Evolutionary conservation across 306 rosid genomes (phyloP), one percentile per base, ranked within the genome.

Genomic region (Ormosia semicastrata): DNA sequence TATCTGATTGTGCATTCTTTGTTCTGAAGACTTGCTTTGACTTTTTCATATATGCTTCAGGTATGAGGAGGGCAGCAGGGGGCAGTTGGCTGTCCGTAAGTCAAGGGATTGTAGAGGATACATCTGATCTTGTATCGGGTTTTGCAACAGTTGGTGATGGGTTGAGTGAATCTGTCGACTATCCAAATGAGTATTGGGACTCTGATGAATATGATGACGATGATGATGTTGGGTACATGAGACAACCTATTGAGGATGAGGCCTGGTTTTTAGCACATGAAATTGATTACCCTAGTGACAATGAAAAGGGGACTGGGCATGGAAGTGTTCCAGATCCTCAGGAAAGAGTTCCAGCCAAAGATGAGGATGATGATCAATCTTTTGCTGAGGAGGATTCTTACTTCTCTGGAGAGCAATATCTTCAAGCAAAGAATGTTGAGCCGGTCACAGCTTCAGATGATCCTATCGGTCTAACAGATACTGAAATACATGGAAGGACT

Each of bases 251-350:
- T 77, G 98, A 96, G 91, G 99, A 96, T 36, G 99, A 96, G 89
- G 87, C 98, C 71, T 96, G 99, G 99, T 96, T 96, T 85, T 80
- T 96, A 86, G 99, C 97, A n/a, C 99, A 96, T 62, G 99, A 96
- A 87, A 89, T 96, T 56, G 99, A 96, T 86, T 96, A 96, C 87
- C 99, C 98, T 49, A 96, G 99, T 79, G 99, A 96, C 84, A 96
- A 96, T 73, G 98, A 96, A 76, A 96, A 96, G 82, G 98, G 94
- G 49, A 89, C 97, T 12, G 97, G 90, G 78, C 94, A 89, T 86
- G 97, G 94, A 78, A 93, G 91, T 78, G 93, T 88, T 77, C 97
- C 93, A 44, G 98, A 96, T 89, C 88, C 82, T 18, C 98, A 87
- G 73, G 97, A 90, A 77, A 89, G 92, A 86, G 89, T 88, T 75